Percentiles rank a stretch among this genome's conserved stretches.
phyloP scores from a whole-genome alignment of 73 alveolate genomes.

The Blepharisma japonicum region DNA sequence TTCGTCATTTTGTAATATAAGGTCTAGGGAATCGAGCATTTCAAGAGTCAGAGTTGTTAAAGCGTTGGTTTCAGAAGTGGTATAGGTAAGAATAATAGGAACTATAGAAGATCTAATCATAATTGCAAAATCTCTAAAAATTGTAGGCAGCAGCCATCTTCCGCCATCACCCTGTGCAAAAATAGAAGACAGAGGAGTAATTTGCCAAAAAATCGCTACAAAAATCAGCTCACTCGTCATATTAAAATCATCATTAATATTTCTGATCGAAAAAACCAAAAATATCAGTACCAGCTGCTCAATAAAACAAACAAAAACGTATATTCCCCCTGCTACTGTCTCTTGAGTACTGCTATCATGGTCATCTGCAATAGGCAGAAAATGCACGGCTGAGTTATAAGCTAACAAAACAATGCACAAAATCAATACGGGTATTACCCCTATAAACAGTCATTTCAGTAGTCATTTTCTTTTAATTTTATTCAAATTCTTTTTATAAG shows the following conservation, averaged over 20 bases:
- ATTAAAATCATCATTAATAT: conserved; percentile 1
- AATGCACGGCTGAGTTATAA: not conserved
- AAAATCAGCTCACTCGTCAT: conserved; percentile 24
- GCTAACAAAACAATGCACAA: not conserved
- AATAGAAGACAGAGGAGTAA: not conserved
- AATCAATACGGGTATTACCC: not conserved
- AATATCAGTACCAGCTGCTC: conserved; percentile 6
- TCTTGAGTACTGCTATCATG: not conserved
- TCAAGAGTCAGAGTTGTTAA: conserved; percentile 1
- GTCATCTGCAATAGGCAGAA: not conserved
- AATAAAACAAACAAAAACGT: conserved; percentile 15
- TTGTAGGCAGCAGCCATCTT: not conserved
- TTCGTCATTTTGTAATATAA: conserved; percentile 14
- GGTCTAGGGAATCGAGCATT: conserved; percentile 13
- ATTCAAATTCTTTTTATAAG: not conserved
- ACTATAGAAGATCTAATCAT: not conserved
- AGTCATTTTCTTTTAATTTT: not conserved
- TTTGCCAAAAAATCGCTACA: not conserved
- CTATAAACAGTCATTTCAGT: not conserved
- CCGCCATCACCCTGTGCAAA: not conserved
- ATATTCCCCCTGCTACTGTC: not conserved
- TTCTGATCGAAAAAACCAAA: not conserved
- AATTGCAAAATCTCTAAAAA: not conserved
- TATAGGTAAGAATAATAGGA: not conserved
- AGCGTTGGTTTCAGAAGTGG: no score